Percentiles rank a stretch among this genome's conserved stretches.
Evolutionary conservation across 179 eudicot genomes (phyloP).

Genomic region (Gypsophila paniculata): DNA sequence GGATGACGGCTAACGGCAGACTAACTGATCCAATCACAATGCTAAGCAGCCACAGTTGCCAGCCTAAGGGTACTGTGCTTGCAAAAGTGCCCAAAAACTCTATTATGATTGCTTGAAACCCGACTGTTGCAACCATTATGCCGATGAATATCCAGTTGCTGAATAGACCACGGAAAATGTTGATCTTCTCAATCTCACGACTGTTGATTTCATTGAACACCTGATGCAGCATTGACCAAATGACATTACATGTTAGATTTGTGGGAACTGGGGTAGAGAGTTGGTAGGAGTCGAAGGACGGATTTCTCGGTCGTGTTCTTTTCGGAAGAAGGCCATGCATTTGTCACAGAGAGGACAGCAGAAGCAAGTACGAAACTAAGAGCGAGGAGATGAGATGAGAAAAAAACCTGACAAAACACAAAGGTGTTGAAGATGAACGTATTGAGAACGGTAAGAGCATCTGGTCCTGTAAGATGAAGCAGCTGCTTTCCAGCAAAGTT

Average conservation of each 20-base stretch:
- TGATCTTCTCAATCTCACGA: constrained; percentile 82
- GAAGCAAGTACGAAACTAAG: too few relatives aligned
- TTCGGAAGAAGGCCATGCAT: neutral
- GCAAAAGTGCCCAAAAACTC: constrained; percentile 72
- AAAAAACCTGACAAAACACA: constrained; percentile 82
- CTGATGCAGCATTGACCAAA: constrained; percentile 30
- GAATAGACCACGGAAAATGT: constrained; percentile 58
- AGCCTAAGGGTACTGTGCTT: constrained; percentile 62
- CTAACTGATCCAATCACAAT: constrained; percentile 56
- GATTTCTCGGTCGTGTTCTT: too few relatives aligned
- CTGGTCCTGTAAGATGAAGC: constrained; percentile 54
- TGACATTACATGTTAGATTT: neutral
- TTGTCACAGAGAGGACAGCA: neutral
- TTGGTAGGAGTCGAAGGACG: too few relatives aligned
- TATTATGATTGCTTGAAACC: constrained; percentile 64
- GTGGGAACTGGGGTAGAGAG: too few relatives aligned
- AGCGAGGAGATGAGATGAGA: neutral
- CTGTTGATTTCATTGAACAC: constrained; percentile 92
- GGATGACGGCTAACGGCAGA: constrained; percentile 55
- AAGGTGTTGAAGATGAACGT: constrained; percentile 90
- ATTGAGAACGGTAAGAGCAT: constrained; percentile 49
- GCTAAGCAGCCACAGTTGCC: constrained; percentile 60
- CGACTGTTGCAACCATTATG: constrained; percentile 53
- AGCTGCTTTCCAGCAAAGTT: constrained; percentile 59
- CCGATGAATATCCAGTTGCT: constrained; percentile 67